A percentile compares a stretch with the other conserved stretches of the same genome.
phyloP scores from a whole-genome alignment of 2,329 filamentous ascomycete genomes.

The Graphium sp. region DNA sequence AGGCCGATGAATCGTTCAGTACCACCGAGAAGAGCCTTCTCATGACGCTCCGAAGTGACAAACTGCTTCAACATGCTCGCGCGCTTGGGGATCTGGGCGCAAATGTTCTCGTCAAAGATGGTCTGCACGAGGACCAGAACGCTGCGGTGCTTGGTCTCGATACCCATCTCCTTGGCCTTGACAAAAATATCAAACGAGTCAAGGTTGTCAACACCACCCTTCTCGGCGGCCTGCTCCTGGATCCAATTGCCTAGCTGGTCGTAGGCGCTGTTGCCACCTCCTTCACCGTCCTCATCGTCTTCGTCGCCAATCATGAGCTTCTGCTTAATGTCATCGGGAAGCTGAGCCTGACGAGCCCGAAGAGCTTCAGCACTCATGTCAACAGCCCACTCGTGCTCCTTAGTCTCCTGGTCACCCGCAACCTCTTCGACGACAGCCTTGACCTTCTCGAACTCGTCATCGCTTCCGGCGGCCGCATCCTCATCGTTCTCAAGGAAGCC shows the following conservation, averaged over 20 bases:
- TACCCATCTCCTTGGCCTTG: slow-evolving; percentile 92
- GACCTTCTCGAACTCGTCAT: slow-evolving; percentile 83
- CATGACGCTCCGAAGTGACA: slow-evolving; percentile 78
- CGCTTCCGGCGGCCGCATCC: slow-evolving; percentile 54
- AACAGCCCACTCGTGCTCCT: slow-evolving; percentile 88
- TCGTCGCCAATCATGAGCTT: slow-evolving; percentile 72
- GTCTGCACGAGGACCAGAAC: slow-evolving; percentile 84
- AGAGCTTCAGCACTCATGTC: slow-evolving; percentile 94
- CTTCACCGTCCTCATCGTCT: slow-evolving; percentile 68
- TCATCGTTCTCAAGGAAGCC: slow-evolving; percentile 32
- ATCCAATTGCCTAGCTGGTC: slow-evolving; percentile 93
- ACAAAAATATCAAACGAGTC: slow-evolving; percentile 84
- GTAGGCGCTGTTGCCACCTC: slow-evolving; percentile 59
- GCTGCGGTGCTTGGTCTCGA: slow-evolving; percentile 88
- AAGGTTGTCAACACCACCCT: slow-evolving; percentile 61
- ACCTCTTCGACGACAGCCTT: slow-evolving; percentile 38
- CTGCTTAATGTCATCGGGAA: slow-evolving; percentile 89
- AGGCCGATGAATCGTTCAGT: slow-evolving; percentile 76
- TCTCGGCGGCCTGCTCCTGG: slow-evolving; percentile 50
- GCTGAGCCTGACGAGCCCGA: slow-evolving; percentile 80
- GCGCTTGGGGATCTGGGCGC: slow-evolving; percentile 72
- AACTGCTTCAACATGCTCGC: slow-evolving; percentile 81
- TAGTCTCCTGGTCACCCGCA: slow-evolving; percentile 40
- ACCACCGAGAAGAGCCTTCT: slow-evolving; percentile 89
- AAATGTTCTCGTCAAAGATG: slow-evolving; percentile 80